These are phyloP conservation scores for Stentor roeselii DNA, from an alignment of 73 alveolate genomes.

Conservation along the genomic window DNA sequence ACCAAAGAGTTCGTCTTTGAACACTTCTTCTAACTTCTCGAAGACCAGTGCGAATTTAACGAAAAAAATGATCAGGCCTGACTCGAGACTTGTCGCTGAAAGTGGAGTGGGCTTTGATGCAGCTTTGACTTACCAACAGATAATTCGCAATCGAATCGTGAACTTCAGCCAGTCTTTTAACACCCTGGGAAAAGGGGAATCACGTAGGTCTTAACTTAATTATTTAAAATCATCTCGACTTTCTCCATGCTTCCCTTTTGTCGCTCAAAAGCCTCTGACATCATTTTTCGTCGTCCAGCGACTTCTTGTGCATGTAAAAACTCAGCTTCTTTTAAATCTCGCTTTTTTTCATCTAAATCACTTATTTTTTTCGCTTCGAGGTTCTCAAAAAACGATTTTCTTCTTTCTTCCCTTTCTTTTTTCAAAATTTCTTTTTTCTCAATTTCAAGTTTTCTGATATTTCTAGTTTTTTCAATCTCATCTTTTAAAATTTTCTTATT, in stretches of 20 bases:
- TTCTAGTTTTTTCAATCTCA: not conserved
- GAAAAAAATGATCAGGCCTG: not conserved
- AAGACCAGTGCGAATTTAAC: not conserved
- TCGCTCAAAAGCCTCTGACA: not conserved
- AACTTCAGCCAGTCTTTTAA: too few species aligned
- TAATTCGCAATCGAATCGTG: not conserved
- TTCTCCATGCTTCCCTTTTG: not conserved
- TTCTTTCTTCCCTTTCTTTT: not conserved
- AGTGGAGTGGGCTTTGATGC: not conserved
- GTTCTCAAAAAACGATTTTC: not conserved
- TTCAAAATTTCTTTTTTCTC: not conserved
- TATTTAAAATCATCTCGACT: not conserved
- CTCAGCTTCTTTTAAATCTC: not conserved
- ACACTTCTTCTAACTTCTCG: not conserved
- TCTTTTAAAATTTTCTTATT: too few species aligned
- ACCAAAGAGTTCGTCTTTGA: too few species aligned
- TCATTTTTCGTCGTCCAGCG: not conserved
- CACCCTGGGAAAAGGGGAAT: too few species aligned
- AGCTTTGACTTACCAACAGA: conserved; percentile 1
- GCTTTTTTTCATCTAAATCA: not conserved
- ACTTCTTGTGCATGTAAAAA: not conserved
- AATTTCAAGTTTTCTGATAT: not conserved
- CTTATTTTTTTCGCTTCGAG: not conserved
- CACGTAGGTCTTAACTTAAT: too few species aligned
- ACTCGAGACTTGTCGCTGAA: not conserved